These are phyloP conservation scores for Multifurca ochricompacta DNA, from an alignment of 768 basidiomycete genomes.

Conservation along the genomic window DNA sequence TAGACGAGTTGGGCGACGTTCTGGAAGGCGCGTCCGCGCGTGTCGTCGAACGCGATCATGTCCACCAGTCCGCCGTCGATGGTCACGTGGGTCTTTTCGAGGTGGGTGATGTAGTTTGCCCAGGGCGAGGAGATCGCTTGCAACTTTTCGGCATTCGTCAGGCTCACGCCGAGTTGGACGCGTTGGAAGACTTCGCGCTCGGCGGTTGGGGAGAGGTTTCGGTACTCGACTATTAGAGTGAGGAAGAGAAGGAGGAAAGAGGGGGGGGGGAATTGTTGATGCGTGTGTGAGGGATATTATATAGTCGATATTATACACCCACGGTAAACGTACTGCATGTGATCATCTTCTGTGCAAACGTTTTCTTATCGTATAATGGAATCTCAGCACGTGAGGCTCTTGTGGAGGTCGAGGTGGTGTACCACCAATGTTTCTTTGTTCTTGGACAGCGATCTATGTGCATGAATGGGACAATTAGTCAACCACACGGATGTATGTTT, in stretches of 20 bases:
- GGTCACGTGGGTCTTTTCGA: conserved; percentile 49
- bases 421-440: conserved; percentile 59
- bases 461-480: background rate
- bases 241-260: too few relatives aligned
- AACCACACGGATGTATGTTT: background rate
- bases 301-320: too few relatives aligned
- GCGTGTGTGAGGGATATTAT: too few relatives aligned
- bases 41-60: conserved; percentile 53
- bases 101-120: conserved; percentile 54
- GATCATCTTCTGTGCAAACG: conserved; percentile 47
- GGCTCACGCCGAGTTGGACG: conserved; percentile 69
- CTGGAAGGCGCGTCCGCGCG: conserved; percentile 68
- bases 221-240: conserved; percentile 54
- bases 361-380: conserved; percentile 42
- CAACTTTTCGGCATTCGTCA: conserved; percentile 72
- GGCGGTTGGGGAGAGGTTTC: conserved; percentile 39
- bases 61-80: conserved; percentile 52
- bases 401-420: conserved; percentile 41
- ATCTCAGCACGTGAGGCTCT: conserved; percentile 41
- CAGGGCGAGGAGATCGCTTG: conserved; percentile 70
- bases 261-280: too few relatives aligned
- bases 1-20: conserved; percentile 62
- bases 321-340: conserved; percentile 52
- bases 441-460: conserved; percentile 44
- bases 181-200: conserved; percentile 80